These are phyloP conservation scores for Umbelopsis isabellina DNA, from an alignment of 192 early-diverging fungal genomes.

Conservation along the genomic window DNA sequence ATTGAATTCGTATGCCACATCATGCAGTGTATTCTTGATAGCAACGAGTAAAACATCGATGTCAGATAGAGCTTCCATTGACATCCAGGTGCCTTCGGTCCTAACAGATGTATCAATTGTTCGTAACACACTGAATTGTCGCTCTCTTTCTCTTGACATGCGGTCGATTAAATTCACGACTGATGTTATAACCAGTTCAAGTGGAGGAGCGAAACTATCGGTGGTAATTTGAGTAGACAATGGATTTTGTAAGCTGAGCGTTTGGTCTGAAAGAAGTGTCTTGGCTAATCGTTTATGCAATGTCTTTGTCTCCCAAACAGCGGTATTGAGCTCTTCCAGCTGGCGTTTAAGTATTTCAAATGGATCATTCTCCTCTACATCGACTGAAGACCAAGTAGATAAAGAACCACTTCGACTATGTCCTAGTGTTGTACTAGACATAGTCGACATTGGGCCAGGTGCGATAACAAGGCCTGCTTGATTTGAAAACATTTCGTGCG, in stretches of 20 bases:
- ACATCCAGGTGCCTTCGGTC: slow-evolving; percentile 32
- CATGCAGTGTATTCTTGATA: slow-evolving; percentile 27
- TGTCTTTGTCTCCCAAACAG: slow-evolving; percentile 47
- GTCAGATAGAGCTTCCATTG: slow-evolving; percentile 30
- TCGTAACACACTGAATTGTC: slow-evolving; percentile 32
- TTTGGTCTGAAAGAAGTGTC: slow-evolving; percentile 38
- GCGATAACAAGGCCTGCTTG: slow-evolving; percentile 31
- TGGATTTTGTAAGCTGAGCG: slow-evolving; percentile 10
- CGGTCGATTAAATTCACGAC: slow-evolving; percentile 32
- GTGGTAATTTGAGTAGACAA: background rate
- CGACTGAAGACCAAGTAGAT: slow-evolving; percentile 39
- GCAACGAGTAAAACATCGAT: slow-evolving; percentile 23
- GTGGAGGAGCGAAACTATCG: slow-evolving; percentile 28
- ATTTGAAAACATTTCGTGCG: slow-evolving; percentile 26
- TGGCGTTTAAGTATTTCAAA: slow-evolving; percentile 43
- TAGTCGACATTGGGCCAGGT: slow-evolving; percentile 34
- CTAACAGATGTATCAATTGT: slow-evolving; percentile 33
- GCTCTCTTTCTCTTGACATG: slow-evolving; percentile 41
- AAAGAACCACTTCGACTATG: slow-evolving; percentile 40
- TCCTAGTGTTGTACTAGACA: slow-evolving; percentile 10
- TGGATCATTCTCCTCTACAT: slow-evolving; percentile 41
- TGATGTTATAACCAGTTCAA: slow-evolving; percentile 42
- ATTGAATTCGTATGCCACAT: slow-evolving; percentile 27
- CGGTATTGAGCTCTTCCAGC: slow-evolving; percentile 43
- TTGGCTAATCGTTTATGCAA: slow-evolving; percentile 44